phyloP scores from a whole-genome alignment of 2,329 filamentous ascomycete species.

The Pseudovirgaria hyperparasitica region DNA sequence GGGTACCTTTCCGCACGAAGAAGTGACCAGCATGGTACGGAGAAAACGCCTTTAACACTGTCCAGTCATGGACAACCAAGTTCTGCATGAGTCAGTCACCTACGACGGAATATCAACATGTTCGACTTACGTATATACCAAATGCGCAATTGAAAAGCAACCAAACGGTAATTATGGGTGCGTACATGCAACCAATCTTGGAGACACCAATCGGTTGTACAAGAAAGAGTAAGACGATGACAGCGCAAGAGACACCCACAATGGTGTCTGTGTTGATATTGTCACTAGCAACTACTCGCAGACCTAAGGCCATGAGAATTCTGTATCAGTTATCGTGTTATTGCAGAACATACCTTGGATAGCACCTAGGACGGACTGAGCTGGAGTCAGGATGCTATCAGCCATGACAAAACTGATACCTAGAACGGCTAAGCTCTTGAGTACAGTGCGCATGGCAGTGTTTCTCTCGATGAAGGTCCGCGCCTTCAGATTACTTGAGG shows the following conservation, averaged over 20 bases:
- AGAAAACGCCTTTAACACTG: conserved; percentile 40
- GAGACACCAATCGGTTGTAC: conserved; percentile 53
- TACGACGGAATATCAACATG: conserved; percentile 10
- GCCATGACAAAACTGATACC: conserved; percentile 57
- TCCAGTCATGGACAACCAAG: conserved; percentile 31
- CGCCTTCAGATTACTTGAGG: conserved; percentile 37
- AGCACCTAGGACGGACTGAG: conserved; percentile 57
- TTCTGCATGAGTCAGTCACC: conserved; percentile 19
- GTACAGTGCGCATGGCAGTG: conserved; percentile 34
- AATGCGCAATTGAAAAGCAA: conserved; percentile 49
- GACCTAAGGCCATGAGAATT: conserved; percentile 10
- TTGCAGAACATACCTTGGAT: conserved; percentile 40
- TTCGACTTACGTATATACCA: conserved; percentile 42
- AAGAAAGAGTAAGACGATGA: conserved; percentile 49
- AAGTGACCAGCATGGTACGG: conserved; percentile 48
- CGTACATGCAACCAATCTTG: conserved; percentile 47
- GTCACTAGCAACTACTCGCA: conserved; percentile 43
- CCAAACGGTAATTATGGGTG: conserved; percentile 56
- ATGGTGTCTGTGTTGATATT: conserved; percentile 42
- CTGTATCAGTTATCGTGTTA: neutral
- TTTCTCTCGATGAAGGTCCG: conserved; percentile 47
- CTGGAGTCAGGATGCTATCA: conserved; percentile 55
- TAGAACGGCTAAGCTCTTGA: conserved; percentile 52
- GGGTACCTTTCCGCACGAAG: conserved; percentile 43
- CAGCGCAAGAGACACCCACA: conserved; percentile 51